Evolutionary conservation across 192 early-diverging fungal genomes (phyloP).

Genomic region (Gaertneriomyces semiglobifer): DNA sequence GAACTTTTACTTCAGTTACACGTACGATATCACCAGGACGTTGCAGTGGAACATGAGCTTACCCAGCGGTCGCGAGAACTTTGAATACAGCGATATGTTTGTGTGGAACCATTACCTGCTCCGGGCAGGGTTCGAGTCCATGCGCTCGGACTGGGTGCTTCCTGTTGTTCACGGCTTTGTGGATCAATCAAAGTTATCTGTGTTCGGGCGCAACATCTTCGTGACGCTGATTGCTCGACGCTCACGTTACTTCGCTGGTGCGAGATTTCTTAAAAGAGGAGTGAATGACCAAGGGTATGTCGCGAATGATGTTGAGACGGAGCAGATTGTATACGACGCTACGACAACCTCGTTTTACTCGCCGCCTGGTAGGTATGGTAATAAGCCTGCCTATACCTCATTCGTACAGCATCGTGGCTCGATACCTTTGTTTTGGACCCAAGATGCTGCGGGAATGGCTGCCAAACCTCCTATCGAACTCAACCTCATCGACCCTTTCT

Average conservation of each 20-base stretch:
- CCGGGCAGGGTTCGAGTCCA: slow-evolving; percentile 58
- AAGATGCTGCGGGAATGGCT: slow-evolving; percentile 86
- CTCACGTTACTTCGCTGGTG: slow-evolving; percentile 92
- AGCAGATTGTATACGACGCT: slow-evolving; percentile 94
- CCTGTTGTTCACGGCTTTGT: slow-evolving; percentile 93
- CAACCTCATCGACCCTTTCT: slow-evolving; percentile 89
- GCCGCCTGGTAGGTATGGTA: slow-evolving; percentile 44
- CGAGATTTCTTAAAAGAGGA: slow-evolving; percentile 92
- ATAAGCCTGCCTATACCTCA: slow-evolving; percentile 74
- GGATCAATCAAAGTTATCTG: slow-evolving; percentile 90
- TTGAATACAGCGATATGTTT: slow-evolving; percentile 80
- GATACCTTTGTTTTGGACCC: slow-evolving; percentile 94
- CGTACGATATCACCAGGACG: slow-evolving; percentile 90
- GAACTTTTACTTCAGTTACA: slow-evolving; percentile 97
- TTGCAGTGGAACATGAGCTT: slow-evolving; percentile 86
- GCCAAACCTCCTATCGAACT: slow-evolving; percentile 91
- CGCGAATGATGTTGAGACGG: slow-evolving; percentile 98
- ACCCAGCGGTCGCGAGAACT: slow-evolving; percentile 24
- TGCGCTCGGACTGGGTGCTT: slow-evolving; percentile 70
- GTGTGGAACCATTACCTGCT: slow-evolving; percentile 89
- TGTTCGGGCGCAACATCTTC: slow-evolving; percentile 86
- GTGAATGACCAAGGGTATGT: slow-evolving; percentile 94
- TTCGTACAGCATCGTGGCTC: slow-evolving; percentile 97
- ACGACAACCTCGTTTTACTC: slow-evolving; percentile 81
- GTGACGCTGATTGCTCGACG: slow-evolving; percentile 93